Evolutionary conservation across 352 stramenopile species (phyloP).

Genomic region (Pythium guiyangense): DNA sequence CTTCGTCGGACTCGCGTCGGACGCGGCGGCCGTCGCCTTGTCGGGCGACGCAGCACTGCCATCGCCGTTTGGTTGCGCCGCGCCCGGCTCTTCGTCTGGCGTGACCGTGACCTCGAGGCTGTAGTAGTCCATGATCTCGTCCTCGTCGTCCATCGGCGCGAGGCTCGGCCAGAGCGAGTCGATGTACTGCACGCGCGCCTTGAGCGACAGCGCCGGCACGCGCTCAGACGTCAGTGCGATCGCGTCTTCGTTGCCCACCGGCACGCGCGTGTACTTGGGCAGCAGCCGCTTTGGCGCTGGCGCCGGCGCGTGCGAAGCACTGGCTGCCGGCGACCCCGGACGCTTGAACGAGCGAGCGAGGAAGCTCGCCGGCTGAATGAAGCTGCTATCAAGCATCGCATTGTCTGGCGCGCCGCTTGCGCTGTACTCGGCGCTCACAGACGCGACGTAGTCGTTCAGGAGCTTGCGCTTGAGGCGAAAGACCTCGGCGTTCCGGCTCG

Average conservation of each 20-base stretch:
- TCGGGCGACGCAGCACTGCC: conserved; percentile 7
- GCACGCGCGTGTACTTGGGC: conserved; percentile 44
- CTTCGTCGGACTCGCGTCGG: conserved; percentile 18
- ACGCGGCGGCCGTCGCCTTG: conserved; percentile 3
- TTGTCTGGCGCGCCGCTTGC: background rate
- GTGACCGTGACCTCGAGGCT: conserved; percentile 72
- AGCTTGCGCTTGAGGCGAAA: conserved; percentile 64
- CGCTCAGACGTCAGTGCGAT: conserved; percentile 40
- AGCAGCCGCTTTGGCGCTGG: conserved; percentile 13
- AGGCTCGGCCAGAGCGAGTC: conserved; percentile 60
- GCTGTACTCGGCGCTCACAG: conserved; percentile 6
- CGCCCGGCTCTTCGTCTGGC: conserved; percentile 43
- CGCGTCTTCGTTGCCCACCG: conserved; percentile 39
- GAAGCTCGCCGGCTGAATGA: background rate
- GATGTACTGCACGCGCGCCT: conserved; percentile 62
- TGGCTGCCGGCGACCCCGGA: conserved; percentile 9
- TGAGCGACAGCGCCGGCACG: conserved; percentile 32
- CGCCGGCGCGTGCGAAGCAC: conserved; percentile 6
- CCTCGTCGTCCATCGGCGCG: conserved; percentile 56
- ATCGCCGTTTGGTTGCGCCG: background rate
- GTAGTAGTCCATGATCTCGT: conserved; percentile 77
- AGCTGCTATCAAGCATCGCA: background rate
- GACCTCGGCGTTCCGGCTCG: conserved; percentile 61
- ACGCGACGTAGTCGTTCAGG: conserved; percentile 51
- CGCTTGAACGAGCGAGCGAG: conserved; percentile 14